phyloP scores from a whole-genome alignment of 176 grass and related monocot genomes.

The Puya raimondii region DNA sequence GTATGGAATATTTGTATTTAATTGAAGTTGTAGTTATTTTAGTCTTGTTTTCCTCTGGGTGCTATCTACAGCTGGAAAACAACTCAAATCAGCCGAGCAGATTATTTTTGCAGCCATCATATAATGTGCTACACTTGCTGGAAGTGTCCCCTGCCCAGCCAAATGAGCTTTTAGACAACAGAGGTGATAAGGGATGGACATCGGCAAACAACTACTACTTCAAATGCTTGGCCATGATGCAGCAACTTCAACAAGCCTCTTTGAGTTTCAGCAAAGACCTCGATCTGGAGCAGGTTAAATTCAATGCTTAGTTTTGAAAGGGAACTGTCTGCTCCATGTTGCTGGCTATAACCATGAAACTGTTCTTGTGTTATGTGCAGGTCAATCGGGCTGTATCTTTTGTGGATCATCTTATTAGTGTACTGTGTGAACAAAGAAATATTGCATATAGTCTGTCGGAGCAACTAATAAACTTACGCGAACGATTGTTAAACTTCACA shows the following conservation, averaged over 20 bases:
- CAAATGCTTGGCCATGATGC: conserved; percentile 62
- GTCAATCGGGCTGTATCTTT: conserved; percentile 67
- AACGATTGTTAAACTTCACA: conserved; percentile 44
- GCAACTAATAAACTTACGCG: conserved; percentile 36
- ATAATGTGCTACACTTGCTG: conserved; percentile 63
- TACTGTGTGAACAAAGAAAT: conserved; percentile 64
- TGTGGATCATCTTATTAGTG: conserved; percentile 58
- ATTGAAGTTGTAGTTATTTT: background rate
- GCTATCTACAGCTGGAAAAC: conserved; percentile 35
- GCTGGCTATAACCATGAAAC: conserved; percentile 12
- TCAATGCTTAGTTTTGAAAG: background rate
- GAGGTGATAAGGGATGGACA: conserved; percentile 31
- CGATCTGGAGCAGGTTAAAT: conserved; percentile 58
- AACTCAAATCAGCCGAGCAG: conserved; percentile 32
- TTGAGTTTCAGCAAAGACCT: conserved; percentile 86
- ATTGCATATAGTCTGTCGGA: conserved; percentile 51
- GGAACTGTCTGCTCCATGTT: background rate
- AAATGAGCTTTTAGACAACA: conserved; percentile 27
- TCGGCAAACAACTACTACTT: conserved; percentile 62
- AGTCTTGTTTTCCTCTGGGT: background rate
- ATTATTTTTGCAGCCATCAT: conserved; percentile 65
- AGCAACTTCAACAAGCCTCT: conserved; percentile 56
- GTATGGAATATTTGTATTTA: background rate
- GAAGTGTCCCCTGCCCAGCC: conserved; percentile 8
- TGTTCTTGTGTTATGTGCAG: conserved; percentile 41